These are phyloP conservation scores for Crithidia sp. DNA, from an alignment of 208 protist genomes.

Conservation along the genomic window DNA sequence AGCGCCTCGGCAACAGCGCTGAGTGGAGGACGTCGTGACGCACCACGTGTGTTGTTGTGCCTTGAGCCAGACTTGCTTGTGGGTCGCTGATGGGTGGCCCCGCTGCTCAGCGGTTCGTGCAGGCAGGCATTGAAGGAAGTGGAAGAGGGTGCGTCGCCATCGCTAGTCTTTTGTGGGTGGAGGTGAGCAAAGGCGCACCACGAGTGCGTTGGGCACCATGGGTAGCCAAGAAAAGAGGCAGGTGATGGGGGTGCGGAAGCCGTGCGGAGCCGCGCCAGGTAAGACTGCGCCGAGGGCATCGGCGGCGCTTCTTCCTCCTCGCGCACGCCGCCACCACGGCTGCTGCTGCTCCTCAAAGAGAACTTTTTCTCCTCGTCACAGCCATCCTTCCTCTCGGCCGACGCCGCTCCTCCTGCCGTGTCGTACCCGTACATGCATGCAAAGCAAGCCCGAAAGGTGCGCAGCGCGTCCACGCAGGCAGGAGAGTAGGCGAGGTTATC, in stretches of 20 bases:
- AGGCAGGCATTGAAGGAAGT: conserved; percentile 9
- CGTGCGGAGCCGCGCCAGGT: background rate
- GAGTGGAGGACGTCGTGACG: conserved; percentile 11
- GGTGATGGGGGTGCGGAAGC: background rate
- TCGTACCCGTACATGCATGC: conserved; percentile 60
- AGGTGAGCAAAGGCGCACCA: conserved; percentile 44
- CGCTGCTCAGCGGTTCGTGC: conserved; percentile 19
- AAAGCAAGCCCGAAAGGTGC: conserved; percentile 58
- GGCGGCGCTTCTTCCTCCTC: background rate
- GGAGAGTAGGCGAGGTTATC: conserved; percentile 20
- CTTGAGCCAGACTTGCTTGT: background rate
- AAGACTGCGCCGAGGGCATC: background rate
- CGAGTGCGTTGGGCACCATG: conserved; percentile 38
- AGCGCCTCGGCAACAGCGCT: conserved; percentile 25
- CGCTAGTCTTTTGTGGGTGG: background rate
- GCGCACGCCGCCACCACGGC: background rate
- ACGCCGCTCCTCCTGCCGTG: background rate
- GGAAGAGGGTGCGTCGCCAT: background rate
- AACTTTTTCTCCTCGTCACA: background rate
- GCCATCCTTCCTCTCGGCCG: background rate
- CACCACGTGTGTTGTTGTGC: background rate
- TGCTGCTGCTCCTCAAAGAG: background rate
- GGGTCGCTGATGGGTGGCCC: conserved; percentile 17
- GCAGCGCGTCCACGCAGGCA: conserved; percentile 47
- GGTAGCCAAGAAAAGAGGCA: background rate